Base-by-base conservation (phyloP, 2,329 filamentous ascomycete species). In the Penicillium palitans region DNA sequence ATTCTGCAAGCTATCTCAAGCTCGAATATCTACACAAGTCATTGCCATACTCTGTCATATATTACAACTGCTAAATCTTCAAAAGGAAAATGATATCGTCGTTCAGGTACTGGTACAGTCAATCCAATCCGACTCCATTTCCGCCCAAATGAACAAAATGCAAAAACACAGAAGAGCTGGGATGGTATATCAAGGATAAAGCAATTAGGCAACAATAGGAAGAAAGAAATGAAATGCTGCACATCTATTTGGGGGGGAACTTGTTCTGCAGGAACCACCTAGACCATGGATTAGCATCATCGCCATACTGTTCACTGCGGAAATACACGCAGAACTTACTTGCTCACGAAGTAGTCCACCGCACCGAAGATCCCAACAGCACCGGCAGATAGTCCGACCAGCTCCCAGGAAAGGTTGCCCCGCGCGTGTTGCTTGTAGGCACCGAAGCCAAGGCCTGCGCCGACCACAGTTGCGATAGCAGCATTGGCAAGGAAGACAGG, bases 181-280 rank as follows among this genome's bases (percentile, higher is more conserved):
- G 55, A 65, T 68, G 66, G 67, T 68, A 69, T 68, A 66, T 68
- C 51, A 60, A 58, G 57, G 31, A 57, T 19, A 46, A 58, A 58
- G 41, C 53, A 62, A 57, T 52, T 21, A 59, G 35, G 45, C 44
- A 52, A 50, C 45, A 40, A 37, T 37, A 15, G 21, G 21, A 42
- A 25, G 39, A 52, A 25, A 37, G 29, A 54, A 15, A 41, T 17
- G 21, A 35, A 41, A 48, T 19, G 10, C 42, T 21, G 21, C 24
- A 42, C 45, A 27, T 62, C 66, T 76, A 79, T 71, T 80, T 79
- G 55, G 74, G 74, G 50, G 79, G 79, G 64, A 77, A 81, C 67
- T 80, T 81, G 73, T 81, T 81, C 67, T 80, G 76, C 62, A 81
- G 70, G 55, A 81, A 74, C 76, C 79, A 81, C 65, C 79, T 81